Base-by-base conservation (phyloP, 2,329 filamentous ascomycete species). In the Furcasterigmium sp. region DNA sequence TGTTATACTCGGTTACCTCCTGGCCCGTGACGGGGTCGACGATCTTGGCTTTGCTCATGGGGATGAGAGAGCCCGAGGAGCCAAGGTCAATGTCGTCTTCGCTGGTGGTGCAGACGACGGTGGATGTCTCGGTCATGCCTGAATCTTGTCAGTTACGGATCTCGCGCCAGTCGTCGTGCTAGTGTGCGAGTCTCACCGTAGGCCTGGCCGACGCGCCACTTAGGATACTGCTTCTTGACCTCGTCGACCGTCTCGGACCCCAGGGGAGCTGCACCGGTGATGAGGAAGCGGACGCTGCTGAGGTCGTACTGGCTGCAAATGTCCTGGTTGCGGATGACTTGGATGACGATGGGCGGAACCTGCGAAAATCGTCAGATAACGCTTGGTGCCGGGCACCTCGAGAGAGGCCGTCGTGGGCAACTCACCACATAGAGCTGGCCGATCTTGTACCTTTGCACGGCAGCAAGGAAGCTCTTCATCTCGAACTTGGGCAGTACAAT, bases 401-500 rank as follows among this genome's bases (percentile, higher is more conserved):
- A n/a, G 13, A 14, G 10, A 3, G 14, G 29, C 13, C 14, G 13
- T 5, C 17, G 29, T 8, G 13, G 13, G 29, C 13, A 7, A n/a
- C 29, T 32, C 59, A 82, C 87, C 52, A 93, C 60, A 51, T 75
- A 84, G 13, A 93, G 68, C 34, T 73, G 70, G 41, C 72, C 70
- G 53, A 93, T 86, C 61, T 82, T 84, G 68, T 80, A 84, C 23
- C 68, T 73, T 54, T 88, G 77, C 15, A 91, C 82, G 1, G 81
- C 70, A 23, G 69, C 60, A 13, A 91, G 68, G 45, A 80, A 83
- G 2, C 68, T 64, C n/a, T 73, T 68, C 37, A 91, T 72, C 39
- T 91, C 86, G 55, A 91, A 94, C 53, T 85, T 87, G 35, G 76
- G 82, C 29, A 93, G 71, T 5, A 91, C 74, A 41, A 93, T 72